Evolutionary conservation across 2,329 filamentous ascomycete genomes (phyloP).

Genomic region (Xylaria sp.): DNA sequence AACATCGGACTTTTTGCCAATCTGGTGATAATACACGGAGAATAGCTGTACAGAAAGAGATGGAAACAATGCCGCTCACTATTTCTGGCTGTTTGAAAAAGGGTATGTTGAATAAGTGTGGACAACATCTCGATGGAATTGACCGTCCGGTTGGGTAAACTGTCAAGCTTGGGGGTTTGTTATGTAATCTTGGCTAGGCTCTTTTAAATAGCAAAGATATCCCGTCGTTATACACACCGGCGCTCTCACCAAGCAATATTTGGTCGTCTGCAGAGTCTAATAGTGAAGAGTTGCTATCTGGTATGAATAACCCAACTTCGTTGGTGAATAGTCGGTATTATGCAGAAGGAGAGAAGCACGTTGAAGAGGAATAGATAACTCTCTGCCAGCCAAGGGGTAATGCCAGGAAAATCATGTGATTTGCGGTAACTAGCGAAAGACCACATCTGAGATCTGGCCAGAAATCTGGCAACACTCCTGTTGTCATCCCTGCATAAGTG

Average conservation of each 20-base stretch:
- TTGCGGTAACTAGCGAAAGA: constrained; percentile 21
- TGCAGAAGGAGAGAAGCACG: background rate
- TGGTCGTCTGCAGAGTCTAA: constrained; percentile 12
- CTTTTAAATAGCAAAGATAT: background rate
- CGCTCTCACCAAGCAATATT: background rate
- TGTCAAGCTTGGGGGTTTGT: no score
- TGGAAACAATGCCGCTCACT: background rate
- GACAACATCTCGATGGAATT: no score
- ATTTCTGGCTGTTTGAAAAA: background rate
- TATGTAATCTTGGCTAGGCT: background rate
- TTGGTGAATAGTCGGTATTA: background rate
- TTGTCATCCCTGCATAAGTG: constrained; percentile 31
- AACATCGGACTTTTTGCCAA: background rate
- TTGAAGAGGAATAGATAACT: background rate
- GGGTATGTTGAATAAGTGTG: background rate
- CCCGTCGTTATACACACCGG: background rate
- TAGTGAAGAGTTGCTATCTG: background rate
- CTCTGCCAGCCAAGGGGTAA: background rate
- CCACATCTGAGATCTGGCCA: constrained; percentile 20
- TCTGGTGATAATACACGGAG: background rate
- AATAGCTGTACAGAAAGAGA: background rate
- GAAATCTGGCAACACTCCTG: constrained; percentile 3
- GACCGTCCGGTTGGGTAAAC: no score
- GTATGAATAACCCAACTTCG: background rate
- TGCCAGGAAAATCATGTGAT: constrained; percentile 19